These are phyloP conservation scores for Lunasporangiospora selenospora DNA, from an alignment of 192 early-diverging fungal genomes.

Conservation along the genomic window DNA sequence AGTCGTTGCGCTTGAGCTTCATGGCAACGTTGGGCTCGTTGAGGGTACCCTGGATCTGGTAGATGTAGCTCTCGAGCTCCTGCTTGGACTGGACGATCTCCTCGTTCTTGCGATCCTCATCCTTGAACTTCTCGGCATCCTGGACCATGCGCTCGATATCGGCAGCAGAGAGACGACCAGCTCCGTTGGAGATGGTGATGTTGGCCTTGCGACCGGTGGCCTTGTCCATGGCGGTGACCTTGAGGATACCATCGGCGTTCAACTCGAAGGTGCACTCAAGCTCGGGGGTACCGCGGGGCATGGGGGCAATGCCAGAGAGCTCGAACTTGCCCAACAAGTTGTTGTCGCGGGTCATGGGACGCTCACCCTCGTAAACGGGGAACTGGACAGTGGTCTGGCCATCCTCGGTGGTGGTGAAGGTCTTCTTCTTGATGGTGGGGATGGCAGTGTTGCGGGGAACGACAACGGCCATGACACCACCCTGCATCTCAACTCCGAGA, in stretches of 20 bases:
- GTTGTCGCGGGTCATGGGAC: conserved; percentile 90
- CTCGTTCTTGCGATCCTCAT: conserved; percentile 77
- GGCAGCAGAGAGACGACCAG: conserved; percentile 85
- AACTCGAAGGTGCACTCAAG: conserved; percentile 86
- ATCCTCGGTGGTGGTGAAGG: conserved; percentile 85
- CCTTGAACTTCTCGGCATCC: conserved; percentile 90
- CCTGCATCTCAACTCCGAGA: conserved; percentile 86
- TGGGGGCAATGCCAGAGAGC: conserved; percentile 79
- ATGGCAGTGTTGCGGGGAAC: conserved; percentile 86
- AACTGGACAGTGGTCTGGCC: conserved; percentile 87
- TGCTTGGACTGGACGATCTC: conserved; percentile 82
- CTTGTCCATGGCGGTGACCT: conserved; percentile 92
- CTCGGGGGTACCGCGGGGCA: conserved; percentile 81
- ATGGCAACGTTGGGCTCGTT: conserved; percentile 74
- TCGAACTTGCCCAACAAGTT: conserved; percentile 88
- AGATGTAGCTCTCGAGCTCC: conserved; percentile 78
- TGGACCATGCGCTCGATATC: conserved; percentile 95
- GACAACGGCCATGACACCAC: conserved; percentile 84
- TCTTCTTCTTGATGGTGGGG: conserved; percentile 80
- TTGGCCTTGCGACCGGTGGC: conserved; percentile 88
- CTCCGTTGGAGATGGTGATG: conserved; percentile 96
- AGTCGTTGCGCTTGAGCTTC: conserved; percentile 77
- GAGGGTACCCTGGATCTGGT: conserved; percentile 72
- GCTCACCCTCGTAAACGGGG: conserved; percentile 89
- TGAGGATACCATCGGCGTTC: conserved; percentile 88